These are phyloP conservation scores for Echeveria elegans DNA, from an alignment of 164 flowering plant species.

Conservation along the genomic window DNA sequence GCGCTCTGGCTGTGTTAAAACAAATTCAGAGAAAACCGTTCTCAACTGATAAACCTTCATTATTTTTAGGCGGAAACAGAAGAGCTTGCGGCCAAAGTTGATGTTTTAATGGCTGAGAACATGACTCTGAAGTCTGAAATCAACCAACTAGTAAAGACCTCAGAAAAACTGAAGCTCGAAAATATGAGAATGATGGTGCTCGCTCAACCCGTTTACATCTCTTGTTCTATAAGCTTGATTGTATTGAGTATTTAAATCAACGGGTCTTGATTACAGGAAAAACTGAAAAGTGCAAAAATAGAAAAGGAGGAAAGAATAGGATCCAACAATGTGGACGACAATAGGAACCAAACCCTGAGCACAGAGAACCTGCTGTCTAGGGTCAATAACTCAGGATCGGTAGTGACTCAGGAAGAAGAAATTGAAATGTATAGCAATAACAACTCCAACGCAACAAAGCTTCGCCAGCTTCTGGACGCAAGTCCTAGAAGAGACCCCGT, in stretches of 20 bases:
- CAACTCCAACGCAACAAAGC: conserved; percentile 31
- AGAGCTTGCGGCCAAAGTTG: conserved; percentile 70
- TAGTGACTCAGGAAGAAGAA: conserved; percentile 28
- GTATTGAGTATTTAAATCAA: no score
- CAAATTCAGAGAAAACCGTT: no score
- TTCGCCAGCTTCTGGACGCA: conserved; percentile 69
- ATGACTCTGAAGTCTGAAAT: conserved; percentile 56
- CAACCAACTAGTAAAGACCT: conserved; percentile 35
- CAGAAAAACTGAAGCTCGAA: conserved; percentile 11
- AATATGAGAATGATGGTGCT: not conserved
- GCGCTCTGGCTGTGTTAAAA: not conserved
- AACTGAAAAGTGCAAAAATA: conserved; percentile 20
- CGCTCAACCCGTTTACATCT: not conserved
- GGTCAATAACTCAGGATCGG: conserved; percentile 46
- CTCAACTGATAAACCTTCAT: not conserved
- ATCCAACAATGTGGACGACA: conserved; percentile 22
- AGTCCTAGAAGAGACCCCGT: conserved; percentile 71
- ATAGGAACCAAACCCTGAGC: conserved; percentile 23
- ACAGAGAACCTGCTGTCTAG: conserved; percentile 70
- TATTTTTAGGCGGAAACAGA: conserved; percentile 74
- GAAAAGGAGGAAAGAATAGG: conserved; percentile 21
- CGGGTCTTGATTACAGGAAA: not conserved
- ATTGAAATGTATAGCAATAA: conserved; percentile 15
- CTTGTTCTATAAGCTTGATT: not conserved
- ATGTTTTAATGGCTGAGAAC: conserved; percentile 60